Evolutionary conservation across 805 yeast genomes (phyloP), one percentile per base, ranked within the genome.

Genomic region (Isabelozyma gotoi): DNA sequence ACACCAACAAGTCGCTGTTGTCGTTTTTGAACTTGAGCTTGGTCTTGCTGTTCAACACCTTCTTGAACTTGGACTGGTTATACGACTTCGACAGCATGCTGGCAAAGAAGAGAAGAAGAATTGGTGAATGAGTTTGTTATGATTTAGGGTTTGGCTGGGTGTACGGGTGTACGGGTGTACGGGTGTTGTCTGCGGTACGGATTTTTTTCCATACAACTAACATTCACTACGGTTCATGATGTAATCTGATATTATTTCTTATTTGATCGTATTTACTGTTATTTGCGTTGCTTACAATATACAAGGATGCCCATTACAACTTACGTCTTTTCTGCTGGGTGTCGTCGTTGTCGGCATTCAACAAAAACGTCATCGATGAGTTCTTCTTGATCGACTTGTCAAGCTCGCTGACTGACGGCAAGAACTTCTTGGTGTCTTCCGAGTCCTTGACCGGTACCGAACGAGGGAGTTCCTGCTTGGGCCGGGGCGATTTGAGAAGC

Each of bases 1-100:
- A 71, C 16, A 79, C 50, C 41, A 80, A 52, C 38, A 73, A 45
- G 50, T 73, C 78, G 16, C 71, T 55, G 38, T 67, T 64, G 46
- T 74, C 79, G 17, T 65, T 65, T 27, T 61, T 59, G 12, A 71
- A 40, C 6, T 49, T 36, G 20, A 52, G 37, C 2, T 42, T 47
- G 4, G 63, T 50, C 36, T 55, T 54, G 14, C 50, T 38, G 38
- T 51, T 57, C 16, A 67, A 43, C 2, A 53, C 48, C 33, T 51
- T 41, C 37, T 56, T 57, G 35, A 62, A 50, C 33, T 42, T 40
- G 14, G 43, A 32, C 36, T 50, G 55, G 39, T 54, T 50, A 42
- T 54, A 57, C 16, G 60, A 36, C 8, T 40, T 32, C 7, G 34
- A 15, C 17, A 15, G 16, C 34, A 32, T 32, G 11, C 11, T n/a